Evolutionary conservation across 2,329 filamentous ascomycete species (phyloP).

Genomic region (Ophiostoma australiae): DNA sequence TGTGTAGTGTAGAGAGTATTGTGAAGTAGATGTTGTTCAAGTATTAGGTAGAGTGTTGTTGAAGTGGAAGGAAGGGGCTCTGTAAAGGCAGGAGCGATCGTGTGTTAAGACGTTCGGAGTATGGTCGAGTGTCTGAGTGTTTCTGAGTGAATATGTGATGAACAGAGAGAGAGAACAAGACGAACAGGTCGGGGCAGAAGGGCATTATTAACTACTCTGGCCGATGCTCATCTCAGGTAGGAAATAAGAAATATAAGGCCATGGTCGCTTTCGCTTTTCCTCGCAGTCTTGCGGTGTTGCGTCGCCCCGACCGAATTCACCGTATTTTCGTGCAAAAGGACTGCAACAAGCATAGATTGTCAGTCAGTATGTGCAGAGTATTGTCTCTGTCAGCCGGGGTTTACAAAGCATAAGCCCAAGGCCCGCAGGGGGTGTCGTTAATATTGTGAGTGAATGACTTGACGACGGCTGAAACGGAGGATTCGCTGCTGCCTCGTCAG

Average conservation of each 20-base stretch:
- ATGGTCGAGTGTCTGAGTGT: background rate
- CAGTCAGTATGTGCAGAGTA: too few species aligned
- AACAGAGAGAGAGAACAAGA: background rate
- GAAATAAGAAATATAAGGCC: background rate
- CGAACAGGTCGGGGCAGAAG: constrained; percentile 2
- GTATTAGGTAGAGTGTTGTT: background rate
- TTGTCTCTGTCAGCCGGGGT: constrained; percentile 23
- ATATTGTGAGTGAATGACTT: background rate
- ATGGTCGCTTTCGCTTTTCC: constrained; percentile 19
- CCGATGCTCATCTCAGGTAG: background rate
- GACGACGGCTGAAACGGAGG: constrained; percentile 16
- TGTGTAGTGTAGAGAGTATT: background rate
- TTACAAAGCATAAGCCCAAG: constrained; percentile 22
- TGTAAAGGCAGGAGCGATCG: background rate
- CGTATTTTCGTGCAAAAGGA: constrained; percentile 25
- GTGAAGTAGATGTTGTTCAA: background rate
- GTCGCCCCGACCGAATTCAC: constrained; percentile 20
- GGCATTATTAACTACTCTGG: constrained; percentile 14
- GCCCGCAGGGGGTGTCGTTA: constrained; percentile 19
- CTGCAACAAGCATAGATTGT: background rate
- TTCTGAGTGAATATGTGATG: background rate
- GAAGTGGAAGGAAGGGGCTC: background rate
- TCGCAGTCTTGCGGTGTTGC: constrained; percentile 19
- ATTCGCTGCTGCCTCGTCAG: constrained; percentile 11
- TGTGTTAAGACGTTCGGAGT: background rate